Evolutionary conservation across 1,284 basidiomycete genomes (phyloP).

Genomic region (Abortiporus biennis): DNA sequence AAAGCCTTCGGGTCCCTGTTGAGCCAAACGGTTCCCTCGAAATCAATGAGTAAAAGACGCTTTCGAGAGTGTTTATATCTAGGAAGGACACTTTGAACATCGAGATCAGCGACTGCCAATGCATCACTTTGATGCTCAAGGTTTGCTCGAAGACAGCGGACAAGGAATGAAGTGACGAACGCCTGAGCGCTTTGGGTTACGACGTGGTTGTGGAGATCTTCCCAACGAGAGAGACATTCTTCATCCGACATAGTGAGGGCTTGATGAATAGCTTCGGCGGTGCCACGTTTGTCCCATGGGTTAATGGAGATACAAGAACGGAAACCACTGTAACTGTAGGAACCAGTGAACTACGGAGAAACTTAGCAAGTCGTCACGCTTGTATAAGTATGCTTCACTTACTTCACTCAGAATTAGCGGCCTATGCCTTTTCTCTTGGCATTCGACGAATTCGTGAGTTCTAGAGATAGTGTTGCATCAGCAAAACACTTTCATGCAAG

Average conservation of each 20-base stretch:
- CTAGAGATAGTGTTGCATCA: slow-evolving; percentile 23
- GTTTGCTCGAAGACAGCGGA: slow-evolving; percentile 62
- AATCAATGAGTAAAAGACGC: slow-evolving; percentile 70
- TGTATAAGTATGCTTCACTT: not conserved
- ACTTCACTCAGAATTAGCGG: slow-evolving; percentile 77
- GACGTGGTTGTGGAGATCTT: slow-evolving; percentile 82
- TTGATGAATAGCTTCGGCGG: slow-evolving; percentile 71
- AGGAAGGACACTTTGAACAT: slow-evolving; percentile 46
- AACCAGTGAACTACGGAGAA: slow-evolving; percentile 67
- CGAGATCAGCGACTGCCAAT: slow-evolving; percentile 40
- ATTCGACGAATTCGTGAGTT: slow-evolving; percentile 83
- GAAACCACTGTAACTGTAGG: slow-evolving; percentile 82
- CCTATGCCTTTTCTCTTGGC: slow-evolving; percentile 63
- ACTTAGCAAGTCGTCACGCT: not conserved
- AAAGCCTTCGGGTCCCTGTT: slow-evolving; percentile 44
- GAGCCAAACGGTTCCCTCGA: slow-evolving; percentile 74
- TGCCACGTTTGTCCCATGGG: slow-evolving; percentile 73
- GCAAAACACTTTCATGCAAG: not conserved
- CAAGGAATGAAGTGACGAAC: slow-evolving; percentile 78
- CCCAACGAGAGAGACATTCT: slow-evolving; percentile 73
- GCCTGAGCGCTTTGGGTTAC: slow-evolving; percentile 84
- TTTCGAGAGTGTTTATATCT: slow-evolving; percentile 57
- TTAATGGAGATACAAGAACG: slow-evolving; percentile 82
- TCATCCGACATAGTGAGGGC: slow-evolving; percentile 76
- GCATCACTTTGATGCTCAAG: slow-evolving; percentile 49